These are phyloP conservation scores for Capronia epimyces DNA, from an alignment of 2,329 filamentous ascomycete species.

Conservation along the genomic window DNA sequence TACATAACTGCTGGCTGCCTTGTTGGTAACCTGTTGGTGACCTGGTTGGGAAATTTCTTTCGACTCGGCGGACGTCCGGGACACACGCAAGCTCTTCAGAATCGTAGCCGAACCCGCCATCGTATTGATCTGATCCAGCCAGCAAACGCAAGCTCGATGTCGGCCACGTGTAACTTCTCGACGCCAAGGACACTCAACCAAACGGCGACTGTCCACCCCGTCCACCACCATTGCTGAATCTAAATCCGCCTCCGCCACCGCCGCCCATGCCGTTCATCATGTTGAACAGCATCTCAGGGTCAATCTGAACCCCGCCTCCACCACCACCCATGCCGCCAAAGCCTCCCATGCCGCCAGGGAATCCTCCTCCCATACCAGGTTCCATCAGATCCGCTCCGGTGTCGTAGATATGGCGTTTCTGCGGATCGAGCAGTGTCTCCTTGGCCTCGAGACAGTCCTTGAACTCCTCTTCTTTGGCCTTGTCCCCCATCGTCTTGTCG, in stretches of 20 bases:
- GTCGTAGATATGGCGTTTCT: constrained; percentile 89
- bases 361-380: constrained; percentile 66
- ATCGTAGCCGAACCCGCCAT: not conserved
- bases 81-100: too few relatives aligned
- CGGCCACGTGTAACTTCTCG: not conserved
- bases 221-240: constrained; percentile 24
- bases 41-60: too few relatives aligned
- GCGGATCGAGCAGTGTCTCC: constrained; percentile 86
- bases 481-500: constrained; percentile 91
- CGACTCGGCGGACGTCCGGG: too few relatives aligned
- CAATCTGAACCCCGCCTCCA: constrained; percentile 41
- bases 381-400: constrained; percentile 88
- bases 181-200: constrained; percentile 10
- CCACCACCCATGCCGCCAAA: constrained; percentile 43
- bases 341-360: constrained; percentile 38
- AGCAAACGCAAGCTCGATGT: not conserved
- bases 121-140: not conserved
- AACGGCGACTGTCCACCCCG: constrained; percentile 26
- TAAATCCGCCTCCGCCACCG: constrained; percentile 22
- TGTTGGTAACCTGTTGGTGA: too few relatives aligned
- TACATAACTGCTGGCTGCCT: too few relatives aligned
- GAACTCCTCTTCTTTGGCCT: constrained; percentile 80
- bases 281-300: constrained; percentile 36
- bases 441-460: constrained; percentile 98
- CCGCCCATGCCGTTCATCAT: constrained; percentile 45